Conservation (phyloP, 164 flowering plant genomes). For the Aristolochia contorta region DNA sequence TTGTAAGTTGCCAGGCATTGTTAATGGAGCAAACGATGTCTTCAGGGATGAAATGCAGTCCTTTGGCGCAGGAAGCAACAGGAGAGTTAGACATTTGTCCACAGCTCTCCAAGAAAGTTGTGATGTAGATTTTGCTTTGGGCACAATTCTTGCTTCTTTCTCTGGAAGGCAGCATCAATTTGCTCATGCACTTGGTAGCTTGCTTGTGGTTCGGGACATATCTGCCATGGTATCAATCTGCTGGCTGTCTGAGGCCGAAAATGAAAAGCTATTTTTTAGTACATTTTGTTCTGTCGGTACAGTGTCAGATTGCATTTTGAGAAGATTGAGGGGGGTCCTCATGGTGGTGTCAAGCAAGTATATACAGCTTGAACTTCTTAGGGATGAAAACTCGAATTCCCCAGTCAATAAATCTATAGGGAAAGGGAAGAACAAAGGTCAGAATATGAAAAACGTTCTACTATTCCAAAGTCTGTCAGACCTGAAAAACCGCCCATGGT, state of each 20-base stretch:
- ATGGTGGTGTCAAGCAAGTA: constrained; percentile 73
- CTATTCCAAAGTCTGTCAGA: constrained; percentile 15
- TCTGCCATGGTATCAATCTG: constrained; percentile 23
- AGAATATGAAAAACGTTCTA: constrained; percentile 32
- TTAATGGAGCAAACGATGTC: constrained; percentile 22
- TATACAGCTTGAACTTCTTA: constrained; percentile 68
- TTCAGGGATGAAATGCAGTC: constrained; percentile 27
- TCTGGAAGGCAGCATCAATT: constrained; percentile 24
- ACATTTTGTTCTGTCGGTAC: constrained; percentile 50
- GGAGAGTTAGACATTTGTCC: constrained; percentile 15
- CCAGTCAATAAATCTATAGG: constrained; percentile 31
- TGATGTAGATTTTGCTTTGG: constrained; percentile 27
- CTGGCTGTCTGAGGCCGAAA: constrained; percentile 22
- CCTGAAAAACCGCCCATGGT: constrained; percentile 32
- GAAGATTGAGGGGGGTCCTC: constrained; percentile 66
- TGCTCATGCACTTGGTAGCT: constrained; percentile 21
- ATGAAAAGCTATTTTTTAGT: constrained; percentile 56
- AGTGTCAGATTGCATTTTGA: constrained; percentile 48
- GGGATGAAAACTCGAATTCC: constrained; percentile 29
- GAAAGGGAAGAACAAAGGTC: constrained; percentile 54
- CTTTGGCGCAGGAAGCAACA: constrained; percentile 15
- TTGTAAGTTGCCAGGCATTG: constrained; percentile 48
- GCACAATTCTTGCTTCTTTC: constrained; percentile 13
- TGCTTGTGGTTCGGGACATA: constrained; percentile 61
- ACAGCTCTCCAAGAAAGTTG: constrained; percentile 10